phyloP scores from a whole-genome alignment of 805 yeast species.

The Saturnispora sekii region DNA sequence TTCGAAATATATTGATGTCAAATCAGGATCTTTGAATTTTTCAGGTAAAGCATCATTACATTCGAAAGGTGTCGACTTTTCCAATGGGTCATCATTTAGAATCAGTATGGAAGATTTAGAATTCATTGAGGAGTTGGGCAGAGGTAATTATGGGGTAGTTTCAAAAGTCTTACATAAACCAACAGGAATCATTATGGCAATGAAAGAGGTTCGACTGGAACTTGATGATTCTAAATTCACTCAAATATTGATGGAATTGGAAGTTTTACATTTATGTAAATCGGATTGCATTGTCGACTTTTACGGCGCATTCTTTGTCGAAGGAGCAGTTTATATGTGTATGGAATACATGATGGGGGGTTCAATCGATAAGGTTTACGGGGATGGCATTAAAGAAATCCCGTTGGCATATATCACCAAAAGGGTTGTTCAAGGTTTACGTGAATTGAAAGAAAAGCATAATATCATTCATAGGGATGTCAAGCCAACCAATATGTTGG shows the following conservation, averaged over 20 bases:
- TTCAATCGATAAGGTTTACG: slow-evolving; percentile 78
- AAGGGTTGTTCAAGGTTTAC: slow-evolving; percentile 71
- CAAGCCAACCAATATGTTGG: slow-evolving; percentile 88
- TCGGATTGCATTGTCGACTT: slow-evolving; percentile 91
- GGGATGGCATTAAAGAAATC: slow-evolving; percentile 64
- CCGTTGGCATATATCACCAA: slow-evolving; percentile 73
- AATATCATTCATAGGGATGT: slow-evolving; percentile 94
- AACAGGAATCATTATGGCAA: slow-evolving; percentile 87
- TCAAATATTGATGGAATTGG: slow-evolving; percentile 93
- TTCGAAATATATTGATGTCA: slow-evolving; percentile 81
- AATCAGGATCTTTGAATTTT: slow-evolving; percentile 85
- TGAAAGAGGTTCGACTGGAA: slow-evolving; percentile 92
- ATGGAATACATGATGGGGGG: slow-evolving; percentile 98
- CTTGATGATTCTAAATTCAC: slow-evolving; percentile 89
- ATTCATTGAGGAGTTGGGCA: slow-evolving; percentile 79
- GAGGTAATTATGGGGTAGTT: slow-evolving; percentile 96
- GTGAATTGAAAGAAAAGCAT: slow-evolving; percentile 77
- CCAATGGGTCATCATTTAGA: slow-evolving; percentile 77
- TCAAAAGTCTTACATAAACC: slow-evolving; percentile 90
- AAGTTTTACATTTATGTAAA: slow-evolving; percentile 82
- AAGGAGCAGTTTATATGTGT: slow-evolving; percentile 97
- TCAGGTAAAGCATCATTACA: slow-evolving; percentile 90
- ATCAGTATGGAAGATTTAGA: slow-evolving; percentile 80
- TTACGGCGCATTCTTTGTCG: slow-evolving; percentile 94
- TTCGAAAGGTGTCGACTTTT: slow-evolving; percentile 85